Base-by-base conservation (phyloP, 352 stramenopile genomes). In the Elongisporangium senticosum region DNA sequence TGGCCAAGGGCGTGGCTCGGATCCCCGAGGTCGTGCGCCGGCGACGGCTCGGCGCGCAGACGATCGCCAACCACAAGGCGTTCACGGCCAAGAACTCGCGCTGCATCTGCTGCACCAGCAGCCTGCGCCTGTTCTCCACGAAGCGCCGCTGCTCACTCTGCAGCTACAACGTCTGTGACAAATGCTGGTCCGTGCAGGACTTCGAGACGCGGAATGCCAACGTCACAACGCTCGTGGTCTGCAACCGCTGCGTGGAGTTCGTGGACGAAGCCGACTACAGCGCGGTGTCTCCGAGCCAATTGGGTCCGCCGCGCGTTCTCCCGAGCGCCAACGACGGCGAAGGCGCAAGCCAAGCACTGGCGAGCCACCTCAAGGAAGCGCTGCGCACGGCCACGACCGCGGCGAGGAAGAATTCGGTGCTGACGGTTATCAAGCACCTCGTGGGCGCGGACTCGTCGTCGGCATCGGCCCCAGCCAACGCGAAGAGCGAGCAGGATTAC, bases 241-340 rank as follows among this genome's bases (percentile, higher is more conserved):
- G 80, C 56, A 56, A 51, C 2, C 67, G 67, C 4, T 90, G 80
- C 48, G 54, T 90, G 21, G 69, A 80, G 28, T 76, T 75, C 14
- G 75, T 90, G 5, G 71, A 82, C 61, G 59, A 64, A 19, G 74
- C 71, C 24, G 74, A 87, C 52, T 90, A 84, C 58, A 66, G 66
- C 2, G 52, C 74, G 5, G 58, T 89, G 7, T 19, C 77, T 10
- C 67, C 77, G 6, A 15, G 63, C 0, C 71, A 56, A 0, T 65
- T 68, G 17, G 74, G 72, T 22, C 51, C 47, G 4, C 56, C 68
- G 8, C 50, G 61, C 28, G 58, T 77, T 43, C 51, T 72, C 19
- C 52, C 71, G 2, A 14, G 50, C 53, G 1, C 40, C 28, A 14
- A 48, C 26, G 10, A 51, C 52, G 15, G 59, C 59, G 24, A 43